These are phyloP conservation scores for Boletus reticulatus DNA, from an alignment of 768 basidiomycete species.

Conservation along the genomic window DNA sequence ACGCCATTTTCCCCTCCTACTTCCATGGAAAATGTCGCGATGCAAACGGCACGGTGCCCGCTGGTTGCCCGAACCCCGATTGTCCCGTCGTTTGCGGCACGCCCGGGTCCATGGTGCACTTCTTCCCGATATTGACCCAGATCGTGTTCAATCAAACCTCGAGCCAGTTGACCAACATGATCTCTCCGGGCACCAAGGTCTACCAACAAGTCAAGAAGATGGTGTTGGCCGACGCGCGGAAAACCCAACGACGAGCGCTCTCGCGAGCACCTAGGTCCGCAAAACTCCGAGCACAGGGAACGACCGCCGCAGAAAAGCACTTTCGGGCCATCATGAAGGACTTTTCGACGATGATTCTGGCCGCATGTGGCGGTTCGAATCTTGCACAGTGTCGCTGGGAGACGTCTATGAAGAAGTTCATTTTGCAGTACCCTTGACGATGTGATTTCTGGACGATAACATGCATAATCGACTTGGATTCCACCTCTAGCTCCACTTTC, in stretches of 20 bases:
- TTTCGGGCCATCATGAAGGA: conserved; percentile 35
- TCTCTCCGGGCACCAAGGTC: conserved; percentile 37
- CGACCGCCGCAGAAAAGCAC: conserved; percentile 17
- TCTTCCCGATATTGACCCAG: conserved; percentile 46
- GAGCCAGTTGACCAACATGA: conserved; percentile 33
- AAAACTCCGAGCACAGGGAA: conserved; percentile 17
- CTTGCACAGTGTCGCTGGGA: conserved; percentile 62
- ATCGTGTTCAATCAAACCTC: conserved; percentile 49
- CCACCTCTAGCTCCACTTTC: conserved; percentile 1
- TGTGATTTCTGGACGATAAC: not conserved
- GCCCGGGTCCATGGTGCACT: conserved; percentile 76
- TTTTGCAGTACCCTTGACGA: conserved; percentile 59
- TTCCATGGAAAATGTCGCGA: conserved; percentile 77
- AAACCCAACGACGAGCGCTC: conserved; percentile 7
- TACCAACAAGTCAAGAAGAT: conserved; percentile 43
- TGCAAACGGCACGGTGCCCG: conserved; percentile 52
- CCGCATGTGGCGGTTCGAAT: conserved; percentile 46
- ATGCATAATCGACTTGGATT: not conserved
- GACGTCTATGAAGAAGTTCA: conserved; percentile 54
- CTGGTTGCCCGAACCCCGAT: conserved; percentile 76
- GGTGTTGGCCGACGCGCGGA: conserved; percentile 37
- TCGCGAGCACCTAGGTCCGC: conserved; percentile 8
- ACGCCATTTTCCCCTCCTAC: conserved; percentile 62
- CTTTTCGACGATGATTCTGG: conserved; percentile 31
- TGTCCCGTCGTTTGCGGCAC: conserved; percentile 80